These are phyloP conservation scores for Castanea sativa DNA, from an alignment of 306 rosid genomes.

Conservation along the genomic window DNA sequence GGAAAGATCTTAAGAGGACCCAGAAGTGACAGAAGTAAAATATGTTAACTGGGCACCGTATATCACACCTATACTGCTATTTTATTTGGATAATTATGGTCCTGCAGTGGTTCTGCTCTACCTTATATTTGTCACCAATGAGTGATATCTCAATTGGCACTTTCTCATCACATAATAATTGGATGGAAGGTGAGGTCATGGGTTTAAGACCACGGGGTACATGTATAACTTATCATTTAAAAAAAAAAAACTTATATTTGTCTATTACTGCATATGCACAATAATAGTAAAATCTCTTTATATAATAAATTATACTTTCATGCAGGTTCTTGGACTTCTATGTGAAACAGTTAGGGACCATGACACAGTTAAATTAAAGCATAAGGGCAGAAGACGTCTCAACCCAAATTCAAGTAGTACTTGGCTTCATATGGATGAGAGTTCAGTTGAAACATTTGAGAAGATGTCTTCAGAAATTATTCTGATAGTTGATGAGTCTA, in stretches of 20 bases:
- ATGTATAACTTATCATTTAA: no score
- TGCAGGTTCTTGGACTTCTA: constrained; percentile 82
- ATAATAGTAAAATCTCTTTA: not conserved
- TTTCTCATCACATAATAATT: no score
- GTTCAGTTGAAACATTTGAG: constrained; percentile 46
- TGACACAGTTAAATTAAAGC: constrained; percentile 30
- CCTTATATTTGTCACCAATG: no score
- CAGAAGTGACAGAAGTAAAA: not conserved
- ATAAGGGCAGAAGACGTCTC: constrained; percentile 36
- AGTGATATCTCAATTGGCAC: no score
- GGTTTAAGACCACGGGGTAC: no score
- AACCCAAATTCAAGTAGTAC: constrained; percentile 33
- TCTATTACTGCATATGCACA: not conserved
- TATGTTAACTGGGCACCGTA: not conserved
- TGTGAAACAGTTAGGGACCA: constrained; percentile 64
- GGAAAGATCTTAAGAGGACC: not conserved
- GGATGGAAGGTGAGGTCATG: no score
- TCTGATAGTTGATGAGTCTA: constrained; percentile 51
- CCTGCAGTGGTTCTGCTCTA: no score
- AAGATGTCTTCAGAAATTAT: constrained; percentile 60
- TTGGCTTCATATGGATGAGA: constrained; percentile 57
- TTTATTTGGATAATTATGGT: not conserved
- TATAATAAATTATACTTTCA: constrained; percentile 6
- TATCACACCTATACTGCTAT: not conserved
- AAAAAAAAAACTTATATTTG: not conserved